Base-by-base conservation (phyloP, 2,329 filamentous ascomycete genomes). In the Albophoma yamanashiensis region DNA sequence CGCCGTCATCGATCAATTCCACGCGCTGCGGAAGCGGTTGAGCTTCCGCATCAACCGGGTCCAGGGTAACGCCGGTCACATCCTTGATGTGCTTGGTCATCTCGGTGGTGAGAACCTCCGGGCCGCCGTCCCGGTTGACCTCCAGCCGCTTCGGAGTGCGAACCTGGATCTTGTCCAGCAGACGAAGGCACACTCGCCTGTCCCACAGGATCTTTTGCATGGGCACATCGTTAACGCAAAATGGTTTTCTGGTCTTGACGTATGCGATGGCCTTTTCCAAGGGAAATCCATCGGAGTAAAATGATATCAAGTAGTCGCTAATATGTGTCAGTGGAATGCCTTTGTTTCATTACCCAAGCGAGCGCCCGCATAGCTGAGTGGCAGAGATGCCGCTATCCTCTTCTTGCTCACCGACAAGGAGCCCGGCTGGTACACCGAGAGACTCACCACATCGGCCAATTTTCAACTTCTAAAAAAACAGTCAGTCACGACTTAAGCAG, bases 161-260 rank as follows among this genome's bases (percentile, higher is more conserved):
- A 2, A 99, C 92, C 61, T 88, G 86, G 70, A 97, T 89, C 67
- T 89, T 87, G 72, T 97, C 93, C 56, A 99, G 80, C 39, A 99
- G 89, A 60, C 84, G 86, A 25, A 99, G 81, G 67, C 94, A 97
- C 31, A 97, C 79, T 40, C 95, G 87, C 56, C 95, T 86, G 73
- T 99, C 94, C 94, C 94, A 99, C 3, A 99, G 79, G 7, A 99
- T 86, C 73, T 95, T 92, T 73, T 99, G 94, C 91, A 99, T 97
- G 0, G 92, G 90, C 52, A 99, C 80, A 73, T 99, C 93, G 70
- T 99, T 99, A 70, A 99, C 92, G 71, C 93, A 97, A 67, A 97
- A 97, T 0, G 94, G 94, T 70, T 96, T 96, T 60, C 94, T 87
- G 14, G 96, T 83, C 69, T 92, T 91, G 63, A 92, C 91, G 73